Percentiles rank a stretch among this genome's conserved stretches.
phyloP scores from a whole-genome alignment of 2,329 filamentous ascomycete species.

The Neofusicoccum cordaticola region DNA sequence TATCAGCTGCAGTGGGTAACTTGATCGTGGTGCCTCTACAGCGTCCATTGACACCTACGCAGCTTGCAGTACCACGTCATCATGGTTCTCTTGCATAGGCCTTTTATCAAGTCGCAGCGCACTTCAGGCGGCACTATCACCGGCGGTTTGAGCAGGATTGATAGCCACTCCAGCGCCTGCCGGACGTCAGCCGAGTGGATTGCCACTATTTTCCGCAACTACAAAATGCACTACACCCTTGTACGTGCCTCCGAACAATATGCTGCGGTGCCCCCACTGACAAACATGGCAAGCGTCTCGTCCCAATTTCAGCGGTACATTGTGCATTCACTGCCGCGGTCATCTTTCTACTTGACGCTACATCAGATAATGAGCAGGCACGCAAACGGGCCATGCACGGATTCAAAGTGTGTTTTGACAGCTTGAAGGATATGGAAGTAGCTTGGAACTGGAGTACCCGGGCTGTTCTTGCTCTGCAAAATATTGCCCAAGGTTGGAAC shows the following conservation, averaged over 20 bases:
- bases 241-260: neutral
- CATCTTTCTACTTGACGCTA: neutral
- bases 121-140: neutral
- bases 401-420: neutral
- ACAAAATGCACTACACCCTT: neutral
- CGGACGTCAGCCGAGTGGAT: neutral
- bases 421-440: neutral
- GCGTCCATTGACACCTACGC: neutral
- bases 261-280: neutral
- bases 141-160: neutral
- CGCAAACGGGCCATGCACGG: neutral
- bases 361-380: neutral
- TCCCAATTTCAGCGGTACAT: neutral
- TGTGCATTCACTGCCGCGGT: conserved; percentile 3
- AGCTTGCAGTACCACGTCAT: neutral
- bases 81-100: neutral
- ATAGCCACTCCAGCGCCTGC: neutral
- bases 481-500: neutral
- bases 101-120: neutral
- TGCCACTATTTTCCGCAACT: neutral
- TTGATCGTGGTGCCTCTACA: no score
- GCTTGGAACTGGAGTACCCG: conserved; percentile 1
- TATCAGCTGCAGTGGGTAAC: neutral
- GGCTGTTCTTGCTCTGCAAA: neutral
- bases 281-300: neutral